Evolutionary conservation across 352 stramenopile species (phyloP), one percentile per base, ranked within the genome.

Genomic region (Globisporangium iwayamae): DNA sequence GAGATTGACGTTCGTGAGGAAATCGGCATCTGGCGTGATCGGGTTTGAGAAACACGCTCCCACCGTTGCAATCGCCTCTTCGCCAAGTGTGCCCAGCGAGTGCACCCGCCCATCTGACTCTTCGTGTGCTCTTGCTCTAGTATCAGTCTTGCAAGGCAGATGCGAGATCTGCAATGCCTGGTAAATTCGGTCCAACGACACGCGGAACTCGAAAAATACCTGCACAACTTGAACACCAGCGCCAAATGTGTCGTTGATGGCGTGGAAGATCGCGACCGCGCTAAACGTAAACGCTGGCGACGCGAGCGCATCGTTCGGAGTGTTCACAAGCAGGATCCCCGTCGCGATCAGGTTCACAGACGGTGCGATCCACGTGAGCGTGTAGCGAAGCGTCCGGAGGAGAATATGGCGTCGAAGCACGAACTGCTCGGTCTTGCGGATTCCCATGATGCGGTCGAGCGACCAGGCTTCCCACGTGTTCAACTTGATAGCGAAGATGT

Each of bases 381-480:
- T 67, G 56, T 72, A 69, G 20, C 73, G 73, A 2, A 80, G 39
- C 18, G 70, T 71, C 5, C 70, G 73, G 1, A 80, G 41, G 4
- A 74, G 25, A 1, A 67, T 59, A 25, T 74, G 63, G 25, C 68
- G 63, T 22, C 36, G 30, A 28, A 77, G 59, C 22, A 75, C 54
- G n/a, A 32, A 45, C 30, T 74, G 46, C 45, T 90, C 81, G 2
- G 83, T 69, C 11, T 65, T 47, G 4, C 81, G 71, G 18, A 78
- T 71, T 1, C 41, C 39, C 25, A 80, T 69, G 48, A 88, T 68
- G 22, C 75, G 79, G 2, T 66, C 60, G 38, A 85, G 64, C 54
- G 78, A 77, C 41, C 73, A 80, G 50, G 81, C 72, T 64, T 90
- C 75, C 81, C 81, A 90, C 3, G 74, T 67, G 13, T 82, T 84